A percentile compares a stretch with the other conserved stretches of the same genome.
Evolutionary conservation across 768 basidiomycete species (phyloP).

Genomic region (Suillus luteus): DNA sequence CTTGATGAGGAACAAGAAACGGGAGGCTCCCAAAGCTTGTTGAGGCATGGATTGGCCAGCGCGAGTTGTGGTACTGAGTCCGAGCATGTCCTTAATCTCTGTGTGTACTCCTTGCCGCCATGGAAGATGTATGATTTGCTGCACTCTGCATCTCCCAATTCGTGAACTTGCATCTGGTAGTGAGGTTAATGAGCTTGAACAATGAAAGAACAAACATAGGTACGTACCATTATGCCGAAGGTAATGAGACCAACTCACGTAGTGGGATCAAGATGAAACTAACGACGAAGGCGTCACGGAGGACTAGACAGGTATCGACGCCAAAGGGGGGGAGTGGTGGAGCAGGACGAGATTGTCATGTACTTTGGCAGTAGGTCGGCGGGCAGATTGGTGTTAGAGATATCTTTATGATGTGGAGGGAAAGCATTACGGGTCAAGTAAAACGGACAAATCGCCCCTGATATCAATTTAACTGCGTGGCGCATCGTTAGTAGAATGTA

Average conservation of each 20-base stretch:
- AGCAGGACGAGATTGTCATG: conserved; percentile 93
- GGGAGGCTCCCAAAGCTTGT: too few species aligned
- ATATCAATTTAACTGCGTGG: conserved; percentile 91
- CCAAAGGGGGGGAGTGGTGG: conserved; percentile 98
- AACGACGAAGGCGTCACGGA: conserved; percentile 90
- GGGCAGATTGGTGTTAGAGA: conserved; percentile 96
- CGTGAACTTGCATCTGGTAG: conserved; percentile 91
- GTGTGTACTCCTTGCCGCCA: conserved; percentile 92
- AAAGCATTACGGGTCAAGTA: conserved; percentile 96
- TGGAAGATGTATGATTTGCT: conserved; percentile 99
- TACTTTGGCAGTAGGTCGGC: conserved; percentile 96
- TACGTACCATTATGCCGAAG: conserved; percentile 62
- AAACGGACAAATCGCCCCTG: conserved; percentile 97
- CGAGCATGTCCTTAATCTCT: conserved; percentile 98
- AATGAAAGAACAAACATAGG: not conserved
- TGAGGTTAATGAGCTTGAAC: not conserved
- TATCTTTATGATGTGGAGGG: conserved; percentile 98
- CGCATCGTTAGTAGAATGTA: conserved; percentile 9
- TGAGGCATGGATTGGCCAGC: too few species aligned
- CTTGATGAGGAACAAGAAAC: too few species aligned
- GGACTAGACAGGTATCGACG: conserved; percentile 93
- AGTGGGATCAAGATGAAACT: conserved; percentile 91
- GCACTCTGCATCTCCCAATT: conserved; percentile 94
- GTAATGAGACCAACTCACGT: conserved; percentile 93
- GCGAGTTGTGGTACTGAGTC: conserved; percentile 40